These are phyloP conservation scores for Botrytis deweyae DNA, from an alignment of 2,329 filamentous ascomycete genomes.

Conservation along the genomic window DNA sequence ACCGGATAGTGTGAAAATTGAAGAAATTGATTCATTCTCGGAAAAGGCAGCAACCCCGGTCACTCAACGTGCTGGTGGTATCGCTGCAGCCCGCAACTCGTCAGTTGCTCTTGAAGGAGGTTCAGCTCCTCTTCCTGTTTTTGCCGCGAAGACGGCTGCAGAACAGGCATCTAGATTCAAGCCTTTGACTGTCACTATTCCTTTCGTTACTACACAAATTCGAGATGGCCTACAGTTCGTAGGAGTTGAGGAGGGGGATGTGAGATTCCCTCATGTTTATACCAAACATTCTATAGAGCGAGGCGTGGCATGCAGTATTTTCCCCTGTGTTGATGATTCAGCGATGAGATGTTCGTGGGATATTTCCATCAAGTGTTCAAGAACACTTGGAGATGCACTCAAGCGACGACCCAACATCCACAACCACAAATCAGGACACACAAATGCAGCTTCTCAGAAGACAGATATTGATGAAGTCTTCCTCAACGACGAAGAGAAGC, in stretches of 20 bases:
- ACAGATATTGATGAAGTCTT: constrained; percentile 29
- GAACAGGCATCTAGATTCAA: constrained; percentile 50
- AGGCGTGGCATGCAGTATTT: constrained; percentile 80
- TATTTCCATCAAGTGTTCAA: constrained; percentile 80
- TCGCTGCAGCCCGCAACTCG: constrained; percentile 28
- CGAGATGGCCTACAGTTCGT: constrained; percentile 91
- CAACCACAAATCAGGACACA: constrained; percentile 27
- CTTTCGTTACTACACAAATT: constrained; percentile 73
- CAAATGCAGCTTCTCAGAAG: constrained; percentile 25
- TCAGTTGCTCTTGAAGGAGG: constrained; percentile 41
- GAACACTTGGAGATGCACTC: constrained; percentile 78
- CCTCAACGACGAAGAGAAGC: constrained; percentile 74
- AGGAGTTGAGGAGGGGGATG: constrained; percentile 75
- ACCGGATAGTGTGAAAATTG: constrained; percentile 60
- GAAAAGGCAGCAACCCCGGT: constrained; percentile 48
- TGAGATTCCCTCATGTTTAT: constrained; percentile 86
- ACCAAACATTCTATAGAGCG: constrained; percentile 78
- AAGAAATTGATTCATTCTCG: constrained; percentile 56
- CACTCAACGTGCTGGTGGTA: constrained; percentile 42
- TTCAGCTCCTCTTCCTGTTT: constrained; percentile 38
- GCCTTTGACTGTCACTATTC: constrained; percentile 65
- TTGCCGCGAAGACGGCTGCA: constrained; percentile 39
- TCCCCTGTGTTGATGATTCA: constrained; percentile 89
- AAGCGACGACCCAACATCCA: constrained; percentile 43
- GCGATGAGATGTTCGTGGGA: constrained; percentile 83